These are phyloP conservation scores for Sugiyamaella paludigena DNA, from an alignment of 1,139 yeast species.

Conservation along the genomic window DNA sequence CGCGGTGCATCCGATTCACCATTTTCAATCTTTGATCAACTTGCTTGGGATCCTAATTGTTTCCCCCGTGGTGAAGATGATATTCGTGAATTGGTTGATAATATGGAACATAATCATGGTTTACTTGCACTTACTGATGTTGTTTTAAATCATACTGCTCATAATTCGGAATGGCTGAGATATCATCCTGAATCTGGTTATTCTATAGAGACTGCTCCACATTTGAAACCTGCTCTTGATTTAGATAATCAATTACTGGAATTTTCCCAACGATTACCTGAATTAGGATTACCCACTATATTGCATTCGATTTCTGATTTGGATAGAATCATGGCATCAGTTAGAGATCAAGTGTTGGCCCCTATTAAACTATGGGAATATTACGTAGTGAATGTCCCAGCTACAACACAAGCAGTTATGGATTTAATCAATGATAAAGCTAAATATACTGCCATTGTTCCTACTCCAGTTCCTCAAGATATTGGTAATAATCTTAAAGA, in stretches of 20 bases:
- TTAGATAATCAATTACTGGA: constrained; percentile 66
- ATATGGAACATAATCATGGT: constrained; percentile 54
- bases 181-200: constrained; percentile 92
- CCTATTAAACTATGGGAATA: constrained; percentile 80
- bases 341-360: constrained; percentile 63
- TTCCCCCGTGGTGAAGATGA: constrained; percentile 53
- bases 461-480: constrained; percentile 45
- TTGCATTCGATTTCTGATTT: constrained; percentile 55
- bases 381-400: constrained; percentile 60
- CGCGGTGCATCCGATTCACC: constrained; percentile 92
- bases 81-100: constrained; percentile 46
- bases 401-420: constrained; percentile 37
- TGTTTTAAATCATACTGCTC: constrained; percentile 92
- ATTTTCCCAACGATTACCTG: constrained; percentile 55
- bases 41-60: constrained; percentile 63
- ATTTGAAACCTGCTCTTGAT: constrained; percentile 77
- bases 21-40: constrained; percentile 85
- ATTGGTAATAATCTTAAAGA: constrained; percentile 41
- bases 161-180: constrained; percentile 79
- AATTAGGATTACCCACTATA: constrained; percentile 59
- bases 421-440: constrained; percentile 30
- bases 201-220: constrained; percentile 84
- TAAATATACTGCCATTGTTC: constrained; percentile 26
- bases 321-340: constrained; percentile 58
- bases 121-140: constrained; percentile 84